A percentile compares a stretch with the other conserved stretches of the same genome.
Evolutionary conservation across 129 eudicot genomes (phyloP).

Genomic region (Helianthus tuberosus): DNA sequence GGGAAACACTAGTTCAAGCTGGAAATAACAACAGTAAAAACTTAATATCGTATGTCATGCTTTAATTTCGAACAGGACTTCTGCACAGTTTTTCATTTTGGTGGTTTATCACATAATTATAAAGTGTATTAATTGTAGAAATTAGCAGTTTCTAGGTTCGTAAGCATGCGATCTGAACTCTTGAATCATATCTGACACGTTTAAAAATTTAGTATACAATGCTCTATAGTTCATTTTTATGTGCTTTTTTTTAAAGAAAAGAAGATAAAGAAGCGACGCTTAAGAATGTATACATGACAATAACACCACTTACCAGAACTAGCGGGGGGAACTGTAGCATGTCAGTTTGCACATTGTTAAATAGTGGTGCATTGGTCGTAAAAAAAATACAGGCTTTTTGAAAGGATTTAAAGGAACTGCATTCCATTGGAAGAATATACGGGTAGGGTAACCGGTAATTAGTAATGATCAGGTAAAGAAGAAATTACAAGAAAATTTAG

Average conservation of each 20-base stretch:
- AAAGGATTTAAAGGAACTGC: background rate
- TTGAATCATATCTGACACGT: background rate
- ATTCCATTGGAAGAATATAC: background rate
- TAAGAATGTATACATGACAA: background rate
- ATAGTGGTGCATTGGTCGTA: background rate
- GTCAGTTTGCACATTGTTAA: background rate
- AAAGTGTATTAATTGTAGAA: constrained; percentile 10
- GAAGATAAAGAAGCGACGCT: constrained; percentile 1
- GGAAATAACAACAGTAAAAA: background rate
- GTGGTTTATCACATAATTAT: background rate
- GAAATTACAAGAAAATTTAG: background rate
- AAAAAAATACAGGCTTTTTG: no score
- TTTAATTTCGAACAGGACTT: background rate
- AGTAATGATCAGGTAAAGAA: constrained; percentile 10
- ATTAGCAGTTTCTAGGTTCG: background rate
- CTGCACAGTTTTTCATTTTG: background rate
- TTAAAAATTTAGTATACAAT: background rate
- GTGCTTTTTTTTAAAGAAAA: background rate
- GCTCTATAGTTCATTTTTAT: background rate
- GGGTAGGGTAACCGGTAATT: constrained; percentile 3
- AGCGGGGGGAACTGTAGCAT: background rate
- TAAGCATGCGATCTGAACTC: constrained; percentile 2
- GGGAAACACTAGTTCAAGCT: background rate
- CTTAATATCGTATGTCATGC: background rate
- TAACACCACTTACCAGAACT: background rate